phyloP scores from a whole-genome alignment of 805 yeast species.

The Pichia paraexigua region DNA sequence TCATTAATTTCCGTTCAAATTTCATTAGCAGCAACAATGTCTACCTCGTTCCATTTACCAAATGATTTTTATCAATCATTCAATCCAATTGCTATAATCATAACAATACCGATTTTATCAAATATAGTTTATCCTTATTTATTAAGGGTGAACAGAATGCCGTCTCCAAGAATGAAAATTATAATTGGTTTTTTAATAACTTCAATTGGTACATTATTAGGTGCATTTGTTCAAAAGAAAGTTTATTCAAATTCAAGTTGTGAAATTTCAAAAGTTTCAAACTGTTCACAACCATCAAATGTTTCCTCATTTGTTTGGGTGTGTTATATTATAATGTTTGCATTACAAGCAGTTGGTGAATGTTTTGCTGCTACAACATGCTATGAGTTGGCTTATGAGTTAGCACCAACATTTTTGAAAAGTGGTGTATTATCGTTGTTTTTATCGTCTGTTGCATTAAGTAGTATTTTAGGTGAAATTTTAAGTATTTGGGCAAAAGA shows the following conservation, averaged over 20 bases:
- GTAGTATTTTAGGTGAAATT: conserved; percentile 38
- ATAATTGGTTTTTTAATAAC: conserved; percentile 39
- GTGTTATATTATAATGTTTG: conserved; percentile 28
- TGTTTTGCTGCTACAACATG: conserved; percentile 45
- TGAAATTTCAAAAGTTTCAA: conserved; percentile 28
- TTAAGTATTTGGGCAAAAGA: conserved; percentile 33
- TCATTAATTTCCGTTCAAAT: conserved; percentile 41
- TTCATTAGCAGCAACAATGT: conserved; percentile 45
- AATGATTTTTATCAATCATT: conserved; percentile 47
- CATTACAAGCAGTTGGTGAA: conserved; percentile 44
- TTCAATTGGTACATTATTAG: conserved; percentile 39
- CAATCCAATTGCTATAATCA: conserved; percentile 44
- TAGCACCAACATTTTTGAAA: conserved; percentile 43
- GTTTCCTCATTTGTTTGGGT: conserved; percentile 28
- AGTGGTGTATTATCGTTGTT: conserved; percentile 41
- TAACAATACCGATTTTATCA: conserved; percentile 43
- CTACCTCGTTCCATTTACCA: conserved; percentile 40
- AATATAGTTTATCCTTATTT: conserved; percentile 37
- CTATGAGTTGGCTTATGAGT: conserved; percentile 46
- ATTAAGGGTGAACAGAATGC: conserved; percentile 31
- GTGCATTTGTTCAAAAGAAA: conserved; percentile 38
- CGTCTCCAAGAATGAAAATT: conserved; percentile 38
- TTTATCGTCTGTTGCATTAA: conserved; percentile 34
- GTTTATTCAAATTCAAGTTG: conserved; percentile 40
- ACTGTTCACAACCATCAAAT: conserved; percentile 12